A percentile compares a stretch with the other conserved stretches of the same genome.
phyloP scores from a whole-genome alignment of 2,329 filamentous ascomycete genomes.

The Lachnellula occidentalis region DNA sequence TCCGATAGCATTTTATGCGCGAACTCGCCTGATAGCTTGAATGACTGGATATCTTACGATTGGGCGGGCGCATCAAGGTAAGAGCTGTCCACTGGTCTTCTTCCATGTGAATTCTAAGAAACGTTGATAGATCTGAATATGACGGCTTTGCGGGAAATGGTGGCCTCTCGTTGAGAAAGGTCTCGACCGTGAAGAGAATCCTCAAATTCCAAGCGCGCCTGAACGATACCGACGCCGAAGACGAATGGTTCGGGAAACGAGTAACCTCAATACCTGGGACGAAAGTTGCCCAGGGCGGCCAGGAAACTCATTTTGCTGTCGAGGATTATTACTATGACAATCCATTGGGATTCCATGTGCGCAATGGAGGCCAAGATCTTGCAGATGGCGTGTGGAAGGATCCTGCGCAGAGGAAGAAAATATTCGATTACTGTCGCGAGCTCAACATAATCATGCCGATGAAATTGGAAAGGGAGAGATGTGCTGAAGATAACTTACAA shows the following conservation, averaged over 20 bases:
- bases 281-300: conserved; percentile 37
- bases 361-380: conserved; percentile 38
- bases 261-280: conserved; percentile 43
- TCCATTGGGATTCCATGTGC: conserved; percentile 51
- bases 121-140: conserved; percentile 30
- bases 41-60: conserved; percentile 49
- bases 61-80: conserved; percentile 50
- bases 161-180: conserved; percentile 47
- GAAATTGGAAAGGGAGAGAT: conserved; percentile 47
- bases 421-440: conserved; percentile 53
- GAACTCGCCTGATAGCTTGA: conserved; percentile 45
- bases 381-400: conserved; percentile 43
- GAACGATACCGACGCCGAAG: conserved; percentile 47
- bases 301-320: conserved; percentile 42
- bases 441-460: conserved; percentile 50
- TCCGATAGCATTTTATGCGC: conserved; percentile 51
- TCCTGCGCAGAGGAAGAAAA: conserved; percentile 37
- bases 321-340: conserved; percentile 45
- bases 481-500: conserved; percentile 29
- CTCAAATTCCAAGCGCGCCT: conserved; percentile 44
- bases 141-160: conserved; percentile 47
- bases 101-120: neutral
- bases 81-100: neutral
- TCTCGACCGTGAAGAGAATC: conserved; percentile 44
- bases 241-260: conserved; percentile 49